Evolutionary conservation across 345 rosid species (phyloP).

Genomic region (Leavenworthia alabamica): DNA sequence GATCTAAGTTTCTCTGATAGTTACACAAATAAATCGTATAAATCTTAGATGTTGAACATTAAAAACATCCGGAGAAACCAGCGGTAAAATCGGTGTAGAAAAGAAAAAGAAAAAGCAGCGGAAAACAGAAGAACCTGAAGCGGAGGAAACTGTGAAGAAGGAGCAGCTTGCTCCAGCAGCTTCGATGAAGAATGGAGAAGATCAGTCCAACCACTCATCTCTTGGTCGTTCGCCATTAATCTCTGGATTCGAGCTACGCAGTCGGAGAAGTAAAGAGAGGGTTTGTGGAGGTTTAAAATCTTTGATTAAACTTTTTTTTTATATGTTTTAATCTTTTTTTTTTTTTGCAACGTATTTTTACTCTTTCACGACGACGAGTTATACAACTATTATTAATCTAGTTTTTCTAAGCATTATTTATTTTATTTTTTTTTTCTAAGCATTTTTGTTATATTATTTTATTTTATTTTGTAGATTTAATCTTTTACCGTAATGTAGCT

Average conservation of each 20-base stretch:
- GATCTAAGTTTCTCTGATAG: constrained; percentile 88
- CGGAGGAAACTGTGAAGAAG: constrained; percentile 97
- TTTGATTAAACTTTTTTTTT: not conserved
- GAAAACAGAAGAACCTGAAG: constrained; percentile 61
- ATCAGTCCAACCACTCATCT: constrained; percentile 84
- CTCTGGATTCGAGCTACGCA: constrained; percentile 14
- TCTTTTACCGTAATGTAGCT: too few relatives aligned
- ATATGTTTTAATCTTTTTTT: not conserved
- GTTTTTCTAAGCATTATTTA: not conserved
- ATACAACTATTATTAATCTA: too few relatives aligned
- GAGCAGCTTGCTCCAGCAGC: constrained; percentile 96
- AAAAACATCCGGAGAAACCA: not conserved
- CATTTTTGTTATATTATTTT: not conserved
- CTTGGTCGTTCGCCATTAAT: constrained; percentile 77
- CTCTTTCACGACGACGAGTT: not conserved
- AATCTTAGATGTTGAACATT: not conserved
- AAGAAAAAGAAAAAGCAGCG: not conserved
- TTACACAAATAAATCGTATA: not conserved
- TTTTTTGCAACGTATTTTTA: not conserved
- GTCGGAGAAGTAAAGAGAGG: constrained; percentile 17
- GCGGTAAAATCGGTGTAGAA: not conserved
- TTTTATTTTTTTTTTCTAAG: not conserved
- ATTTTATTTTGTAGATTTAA: not conserved
- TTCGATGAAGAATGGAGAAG: constrained; percentile 88
- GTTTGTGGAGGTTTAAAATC: constrained; percentile 17